These are phyloP conservation scores for Pseudomonodictys pantanalensis DNA, from an alignment of 495 filamentous ascomycete species.

Conservation along the genomic window DNA sequence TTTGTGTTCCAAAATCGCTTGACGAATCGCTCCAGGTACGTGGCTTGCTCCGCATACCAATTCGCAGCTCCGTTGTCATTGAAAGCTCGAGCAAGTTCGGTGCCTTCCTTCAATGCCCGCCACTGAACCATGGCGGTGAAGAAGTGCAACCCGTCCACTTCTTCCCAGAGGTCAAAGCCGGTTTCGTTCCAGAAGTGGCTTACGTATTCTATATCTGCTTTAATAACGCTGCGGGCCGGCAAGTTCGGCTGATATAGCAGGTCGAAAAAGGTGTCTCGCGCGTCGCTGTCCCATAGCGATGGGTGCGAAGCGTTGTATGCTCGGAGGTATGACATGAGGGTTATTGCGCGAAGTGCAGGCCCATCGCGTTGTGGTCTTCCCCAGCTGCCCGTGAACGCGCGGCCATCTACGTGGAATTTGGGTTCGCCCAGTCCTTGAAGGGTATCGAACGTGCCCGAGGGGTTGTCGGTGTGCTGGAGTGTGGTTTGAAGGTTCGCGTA, in stretches of 20 bases:
- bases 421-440: conserved; percentile 59
- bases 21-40: conserved; percentile 33
- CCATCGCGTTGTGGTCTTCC: conserved; percentile 64
- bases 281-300: conserved; percentile 31
- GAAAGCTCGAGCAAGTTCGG: conserved; percentile 37
- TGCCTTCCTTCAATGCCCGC: conserved; percentile 42
- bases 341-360: conserved; percentile 51
- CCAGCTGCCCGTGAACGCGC: conserved; percentile 56
- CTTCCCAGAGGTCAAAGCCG: conserved; percentile 56
- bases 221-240: conserved; percentile 37
- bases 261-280: conserved; percentile 35
- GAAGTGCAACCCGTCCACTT: conserved; percentile 56
- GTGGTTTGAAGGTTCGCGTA: conserved; percentile 31
- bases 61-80: conserved; percentile 38
- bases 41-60: conserved; percentile 42
- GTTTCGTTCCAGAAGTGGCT: conserved; percentile 46
- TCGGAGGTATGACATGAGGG: conserved; percentile 47
- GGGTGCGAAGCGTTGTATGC: conserved; percentile 41
- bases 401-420: conserved; percentile 56
- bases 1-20: conserved; percentile 37
- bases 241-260: conserved; percentile 36
- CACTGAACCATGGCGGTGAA: conserved; percentile 60
- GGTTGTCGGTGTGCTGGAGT: conserved; percentile 44
- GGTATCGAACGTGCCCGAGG: conserved; percentile 51
- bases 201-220: conserved; percentile 45